phyloP scores from a whole-genome alignment of 1,139 yeast genomes.

The Sugiyamaella paludigena region DNA sequence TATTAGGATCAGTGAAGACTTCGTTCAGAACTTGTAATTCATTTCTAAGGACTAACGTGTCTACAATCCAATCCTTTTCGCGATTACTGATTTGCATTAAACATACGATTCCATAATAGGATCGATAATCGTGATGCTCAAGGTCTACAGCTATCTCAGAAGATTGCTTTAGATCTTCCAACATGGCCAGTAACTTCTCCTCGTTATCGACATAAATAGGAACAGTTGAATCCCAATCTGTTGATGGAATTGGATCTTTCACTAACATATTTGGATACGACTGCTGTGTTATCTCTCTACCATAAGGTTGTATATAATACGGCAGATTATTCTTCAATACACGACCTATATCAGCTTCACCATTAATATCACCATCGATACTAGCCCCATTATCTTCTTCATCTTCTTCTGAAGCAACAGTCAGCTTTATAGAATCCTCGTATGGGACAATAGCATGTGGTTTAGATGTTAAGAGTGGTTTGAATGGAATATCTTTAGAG shows the following conservation, averaged over 20 bases:
- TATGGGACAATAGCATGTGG: constrained; percentile 65
- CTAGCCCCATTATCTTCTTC: constrained; percentile 18
- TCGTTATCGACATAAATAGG: constrained; percentile 72
- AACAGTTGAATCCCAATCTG: constrained; percentile 62
- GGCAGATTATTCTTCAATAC: constrained; percentile 26
- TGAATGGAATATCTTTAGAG: constrained; percentile 66
- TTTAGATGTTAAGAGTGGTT: constrained; percentile 65
- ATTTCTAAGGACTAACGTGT: constrained; percentile 71
- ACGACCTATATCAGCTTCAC: too few relatives aligned
- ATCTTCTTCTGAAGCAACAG: constrained; percentile 32
- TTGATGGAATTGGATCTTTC: constrained; percentile 53
- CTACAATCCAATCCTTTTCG: constrained; percentile 79
- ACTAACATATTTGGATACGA: constrained; percentile 59
- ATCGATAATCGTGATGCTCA: constrained; percentile 91
- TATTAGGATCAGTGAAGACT: constrained; percentile 74
- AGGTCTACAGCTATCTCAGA: constrained; percentile 89
- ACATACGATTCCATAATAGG: constrained; percentile 88
- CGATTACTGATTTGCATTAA: constrained; percentile 90
- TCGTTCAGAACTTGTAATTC: constrained; percentile 66
- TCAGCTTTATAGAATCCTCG: constrained; percentile 47
- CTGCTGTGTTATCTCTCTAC: constrained; percentile 65
- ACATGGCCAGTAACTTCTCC: constrained; percentile 53
- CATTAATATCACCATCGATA: not conserved
- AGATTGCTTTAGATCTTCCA: constrained; percentile 49
- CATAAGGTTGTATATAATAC: constrained; percentile 81